Evolutionary conservation across 352 stramenopile genomes (phyloP).

Genomic region (Globisporangium splendens): DNA sequence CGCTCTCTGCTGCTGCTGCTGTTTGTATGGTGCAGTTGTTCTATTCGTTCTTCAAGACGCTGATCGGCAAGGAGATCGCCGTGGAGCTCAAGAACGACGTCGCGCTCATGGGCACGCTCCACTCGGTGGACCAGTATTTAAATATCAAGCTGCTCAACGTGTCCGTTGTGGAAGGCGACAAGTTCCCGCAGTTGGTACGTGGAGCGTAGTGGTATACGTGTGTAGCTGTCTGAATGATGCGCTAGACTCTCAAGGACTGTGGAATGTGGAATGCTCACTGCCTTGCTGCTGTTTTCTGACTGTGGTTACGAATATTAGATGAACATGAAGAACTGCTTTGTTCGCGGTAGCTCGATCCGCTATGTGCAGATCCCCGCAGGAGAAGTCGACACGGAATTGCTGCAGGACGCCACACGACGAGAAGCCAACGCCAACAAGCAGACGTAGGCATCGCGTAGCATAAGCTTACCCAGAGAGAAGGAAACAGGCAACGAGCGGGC

Average conservation of each 20-base stretch:
- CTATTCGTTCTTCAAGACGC: constrained; percentile 99
- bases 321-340: constrained; percentile 98
- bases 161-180: constrained; percentile 93
- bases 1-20: no score
- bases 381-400: constrained; percentile 96
- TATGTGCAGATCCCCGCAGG: constrained; percentile 97
- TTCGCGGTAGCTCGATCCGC: constrained; percentile 96
- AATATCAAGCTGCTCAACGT: constrained; percentile 99
- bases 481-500: no score
- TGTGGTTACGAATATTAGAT: constrained; percentile 34
- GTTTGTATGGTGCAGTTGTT: constrained; percentile 78
- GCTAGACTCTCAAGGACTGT: background rate
- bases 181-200: constrained; percentile 95
- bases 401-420: constrained; percentile 78
- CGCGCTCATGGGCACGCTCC: constrained; percentile 93
- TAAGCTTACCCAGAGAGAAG: no score
- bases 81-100: constrained; percentile 99
- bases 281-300: background rate
- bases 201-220: background rate
- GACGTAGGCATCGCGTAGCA: constrained; percentile 19
- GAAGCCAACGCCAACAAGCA: constrained; percentile 77
- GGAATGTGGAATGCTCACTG: background rate
- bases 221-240: background rate
- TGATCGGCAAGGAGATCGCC: constrained; percentile 96
- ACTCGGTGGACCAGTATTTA: constrained; percentile 99